Evolutionary conservation across 73 alveolate genomes (phyloP), one percentile per base, ranked within the genome.

Genomic region (Effrenium voratum): DNA sequence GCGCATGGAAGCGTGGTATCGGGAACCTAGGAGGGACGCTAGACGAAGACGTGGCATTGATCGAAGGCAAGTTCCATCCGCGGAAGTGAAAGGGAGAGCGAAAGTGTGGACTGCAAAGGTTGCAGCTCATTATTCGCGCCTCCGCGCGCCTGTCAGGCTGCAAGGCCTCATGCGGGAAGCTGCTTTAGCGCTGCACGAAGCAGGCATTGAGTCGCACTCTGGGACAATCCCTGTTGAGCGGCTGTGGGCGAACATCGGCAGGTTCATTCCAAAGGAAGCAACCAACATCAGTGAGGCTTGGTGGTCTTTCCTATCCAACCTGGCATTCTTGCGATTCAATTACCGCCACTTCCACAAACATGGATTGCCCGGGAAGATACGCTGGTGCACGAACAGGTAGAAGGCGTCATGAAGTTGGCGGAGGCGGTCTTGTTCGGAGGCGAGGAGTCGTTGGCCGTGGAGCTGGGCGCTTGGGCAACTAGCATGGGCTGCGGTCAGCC

Each of bases 321-420:
- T 79, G 46, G 60, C 63, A 34, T 79, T 24, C 43, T 32, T 79
- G 40, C 63, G 90, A 24, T 79, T 40, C 68, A 79, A 79, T 40
- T 79, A 45, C 63, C 50, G 63, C 44, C 90, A 79, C 34, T 79
- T 79, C 63, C 50, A 79, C 43, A 43, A 79, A 26, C 55, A 28
- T 32, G 90, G 55, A 34, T 79, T 79, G 90, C 90, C 90, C 90
- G 90, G 90, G 90, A 46, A 24, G 90, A 79, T 22, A 43, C 55
- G 63, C 41, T 79, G 44, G 43, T 79, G 90, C 63, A 43, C 24
- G 84, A 73, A 47, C 84, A 40, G 5, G 40, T 73, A 47, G 84
- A 73, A 5, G n/a, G 30, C 46, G 5, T 73, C 30, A 40, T 73
- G 50, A 24, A 32, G 4, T 2, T 73, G 8, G 84, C 84, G 13